Percentiles rank a stretch among this genome's conserved stretches.
phyloP scores from a whole-genome alignment of 129 eudicot genomes.

The Deinandra increscens region DNA sequence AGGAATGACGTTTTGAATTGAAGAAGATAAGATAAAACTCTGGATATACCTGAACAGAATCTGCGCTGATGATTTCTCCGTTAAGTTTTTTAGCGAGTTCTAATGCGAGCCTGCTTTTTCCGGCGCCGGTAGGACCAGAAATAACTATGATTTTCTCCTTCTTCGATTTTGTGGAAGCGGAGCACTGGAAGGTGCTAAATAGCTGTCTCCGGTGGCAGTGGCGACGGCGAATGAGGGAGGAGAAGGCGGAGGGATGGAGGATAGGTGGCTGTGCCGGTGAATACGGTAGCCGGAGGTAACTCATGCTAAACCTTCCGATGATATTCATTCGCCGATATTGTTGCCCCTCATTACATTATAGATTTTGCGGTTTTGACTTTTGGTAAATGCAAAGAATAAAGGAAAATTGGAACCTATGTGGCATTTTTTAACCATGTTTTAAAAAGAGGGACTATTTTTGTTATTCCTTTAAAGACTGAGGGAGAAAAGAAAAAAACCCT shows the following conservation, averaged over 20 bases:
- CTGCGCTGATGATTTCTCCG: conserved; percentile 96
- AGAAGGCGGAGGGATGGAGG: conserved; percentile 23
- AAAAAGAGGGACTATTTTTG: no score
- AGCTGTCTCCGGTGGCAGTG: conserved; percentile 25
- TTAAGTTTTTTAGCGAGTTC: conserved; percentile 80
- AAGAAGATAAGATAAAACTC: conserved; percentile 2
- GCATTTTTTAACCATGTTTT: no score
- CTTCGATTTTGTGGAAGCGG: conserved; percentile 37
- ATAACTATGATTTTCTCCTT: conserved; percentile 81
- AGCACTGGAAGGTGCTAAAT: conserved; percentile 38
- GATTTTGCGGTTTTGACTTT: not conserved
- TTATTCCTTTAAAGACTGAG: no score
- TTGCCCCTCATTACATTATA: not conserved
- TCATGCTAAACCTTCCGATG: conserved; percentile 40
- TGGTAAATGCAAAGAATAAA: not conserved
- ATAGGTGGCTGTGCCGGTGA: conserved; percentile 35
- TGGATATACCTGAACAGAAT: conserved; percentile 76
- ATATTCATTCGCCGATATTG: conserved; percentile 35
- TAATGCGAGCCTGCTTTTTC: conserved; percentile 82
- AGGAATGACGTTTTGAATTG: no score
- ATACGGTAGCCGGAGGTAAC: conserved; percentile 40
- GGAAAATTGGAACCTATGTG: no score
- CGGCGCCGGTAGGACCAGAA: conserved; percentile 98
- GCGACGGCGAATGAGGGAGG: conserved; percentile 33
- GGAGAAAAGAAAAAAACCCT: no score